Base-by-base conservation (phyloP, 2,329 filamentous ascomycete species). In the Neonectria hederae region DNA sequence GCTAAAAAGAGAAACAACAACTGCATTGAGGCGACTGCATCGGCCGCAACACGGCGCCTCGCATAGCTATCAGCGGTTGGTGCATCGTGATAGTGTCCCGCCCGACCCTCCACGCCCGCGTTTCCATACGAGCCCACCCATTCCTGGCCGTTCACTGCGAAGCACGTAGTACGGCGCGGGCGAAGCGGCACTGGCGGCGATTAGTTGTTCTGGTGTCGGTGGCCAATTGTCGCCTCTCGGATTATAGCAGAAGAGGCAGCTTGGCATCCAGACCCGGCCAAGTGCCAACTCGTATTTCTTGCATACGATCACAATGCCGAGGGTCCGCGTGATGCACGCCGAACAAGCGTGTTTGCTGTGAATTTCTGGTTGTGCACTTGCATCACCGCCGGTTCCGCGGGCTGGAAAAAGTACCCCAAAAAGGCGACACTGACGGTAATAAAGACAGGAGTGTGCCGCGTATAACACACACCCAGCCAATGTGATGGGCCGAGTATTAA, bases 1-100 rank as follows among this genome's bases (percentile, higher is more conserved):
- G 26, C 32, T 14, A 21, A 14, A 21, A 45, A 21, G 24, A 22
- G 24, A 4, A 28, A 51, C n/a, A 28, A 32, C 30, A 22, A 51
- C 59, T 45, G 53, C 53, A 62, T 56, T 45, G 45, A 43, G 43
- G 43, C 51, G 54, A 52, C 54, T 63, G 60, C 60, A 63, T 59
- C 45, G 54, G 30, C 43, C 30, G 54, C 48, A 32, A 63, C 60
- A 63, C 60, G 60, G 58, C 60, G 53, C 38, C 48, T 26, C 42
- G 60, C 54, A 62, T 54, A 35, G 28, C 60, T 45, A 48, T 54
- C 54, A 42, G 40, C 54, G 32, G 38, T 30, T 43, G 59, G 46
- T 52, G 59, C 54, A 53, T 49, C 8, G 7, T 54, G 59, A 49
- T 32, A 45, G 45, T 43, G 42, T 53, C 60, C 40, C 46, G 21